Base-by-base conservation (phyloP, 1,284 basidiomycete genomes). In the Albatrellus sp. region DNA sequence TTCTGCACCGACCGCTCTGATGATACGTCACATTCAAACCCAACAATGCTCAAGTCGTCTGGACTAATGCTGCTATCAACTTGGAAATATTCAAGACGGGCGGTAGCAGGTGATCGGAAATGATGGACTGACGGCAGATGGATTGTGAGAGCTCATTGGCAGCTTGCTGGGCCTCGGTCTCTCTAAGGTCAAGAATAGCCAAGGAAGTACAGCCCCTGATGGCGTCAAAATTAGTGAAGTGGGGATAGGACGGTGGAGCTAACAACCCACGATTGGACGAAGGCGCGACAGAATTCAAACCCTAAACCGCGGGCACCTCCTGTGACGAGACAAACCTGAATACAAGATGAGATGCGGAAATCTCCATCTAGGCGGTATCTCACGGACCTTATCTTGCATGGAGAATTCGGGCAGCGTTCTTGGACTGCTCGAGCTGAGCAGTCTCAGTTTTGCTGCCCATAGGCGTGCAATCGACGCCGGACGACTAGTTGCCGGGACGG, bases 271-370 rank as follows among this genome's bases (percentile, higher is more conserved):
- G 88, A 88, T 64, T 88, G 80, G 53, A 93, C 60, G 61, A 97
- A 90, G 7, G 90, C 90, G 44, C 81, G 77, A 55, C 88, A 90
- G 61, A 96, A 90, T 62, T 90, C 80, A 56, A 86, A 76, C 12
- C 91, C 91, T 32, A 96, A 67, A 11, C 93, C 93, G 55, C 88
- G 75, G 13, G 90, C 93, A 44, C 84, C 94, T 44, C 93, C 93
- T n/a, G 93, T 98, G 45, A 98, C 80, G 53, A 94, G 69, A 65
- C 87, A 91, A 40, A 93, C 90, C 81, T 96, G 49, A 39, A 37
- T 11, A 46, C 28, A 20, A 8, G 16, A 11, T 32, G 34, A 29
- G 24, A 33, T 28, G n/a, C 12, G 12, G 28, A 34, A 8, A 37
- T 6, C 29, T 10, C 11, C 16, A 13, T 2, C 14, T 11, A 19